phyloP scores from a whole-genome alignment of 1,284 basidiomycete species.

The Phellopilus nigrolimitatus region DNA sequence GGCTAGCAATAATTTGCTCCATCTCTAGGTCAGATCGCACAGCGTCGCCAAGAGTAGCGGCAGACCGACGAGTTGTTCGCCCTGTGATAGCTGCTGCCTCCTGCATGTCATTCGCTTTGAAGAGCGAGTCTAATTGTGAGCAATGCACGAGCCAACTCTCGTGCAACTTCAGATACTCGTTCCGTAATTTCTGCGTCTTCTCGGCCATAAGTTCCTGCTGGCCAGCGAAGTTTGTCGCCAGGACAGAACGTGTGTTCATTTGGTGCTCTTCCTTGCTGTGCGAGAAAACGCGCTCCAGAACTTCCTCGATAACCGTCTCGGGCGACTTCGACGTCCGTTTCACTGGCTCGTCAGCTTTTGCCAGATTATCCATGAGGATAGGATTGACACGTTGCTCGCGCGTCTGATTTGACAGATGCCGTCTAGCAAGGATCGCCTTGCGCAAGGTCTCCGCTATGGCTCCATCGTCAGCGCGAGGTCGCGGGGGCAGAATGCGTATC shows the following conservation, averaged over 20 bases:
- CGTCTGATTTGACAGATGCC: slow-evolving; percentile 53
- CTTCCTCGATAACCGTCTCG: slow-evolving; percentile 42
- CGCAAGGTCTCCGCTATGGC: slow-evolving; percentile 55
- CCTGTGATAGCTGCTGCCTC: slow-evolving; percentile 48
- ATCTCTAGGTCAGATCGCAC: slow-evolving; percentile 95
- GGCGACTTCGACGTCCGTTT: slow-evolving; percentile 23
- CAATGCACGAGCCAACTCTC: slow-evolving; percentile 72
- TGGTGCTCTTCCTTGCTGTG: slow-evolving; percentile 36
- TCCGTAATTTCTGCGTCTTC: slow-evolving; percentile 53
- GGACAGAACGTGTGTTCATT: slow-evolving; percentile 38
- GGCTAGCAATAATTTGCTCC: slow-evolving; percentile 91
- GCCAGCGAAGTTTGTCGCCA: slow-evolving; percentile 50
- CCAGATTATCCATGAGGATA: slow-evolving; percentile 54
- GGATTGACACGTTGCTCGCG: slow-evolving; percentile 57
- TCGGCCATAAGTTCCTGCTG: slow-evolving; percentile 46
- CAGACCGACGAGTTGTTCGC: slow-evolving; percentile 69
- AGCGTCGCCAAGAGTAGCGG: slow-evolving; percentile 76
- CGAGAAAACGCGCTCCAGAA: slow-evolving; percentile 35
- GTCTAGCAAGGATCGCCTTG: slow-evolving; percentile 54
- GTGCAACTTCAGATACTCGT: slow-evolving; percentile 67
- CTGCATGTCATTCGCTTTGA: slow-evolving; percentile 34
- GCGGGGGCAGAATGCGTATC: slow-evolving; percentile 6
- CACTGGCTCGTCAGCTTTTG: slow-evolving; percentile 35
- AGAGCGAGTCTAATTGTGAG: slow-evolving; percentile 50
- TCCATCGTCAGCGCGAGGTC: slow-evolving; percentile 32